These are phyloP conservation scores for Triticum urartu DNA, from an alignment of 176 grass and related monocot genomes.

Conservation along the genomic window DNA sequence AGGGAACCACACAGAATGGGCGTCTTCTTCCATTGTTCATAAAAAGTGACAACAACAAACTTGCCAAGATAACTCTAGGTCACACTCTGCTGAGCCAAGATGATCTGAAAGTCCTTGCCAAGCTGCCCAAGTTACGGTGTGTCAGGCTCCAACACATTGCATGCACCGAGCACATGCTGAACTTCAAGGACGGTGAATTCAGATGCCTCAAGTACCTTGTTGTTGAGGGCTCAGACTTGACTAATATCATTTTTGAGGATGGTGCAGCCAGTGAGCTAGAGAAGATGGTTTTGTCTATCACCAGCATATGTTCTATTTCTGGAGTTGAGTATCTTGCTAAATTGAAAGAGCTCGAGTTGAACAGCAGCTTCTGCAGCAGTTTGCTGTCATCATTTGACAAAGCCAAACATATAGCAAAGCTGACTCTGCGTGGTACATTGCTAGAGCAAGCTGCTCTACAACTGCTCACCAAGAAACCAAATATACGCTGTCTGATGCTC, in stretches of 20 bases:
- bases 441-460: not conserved
- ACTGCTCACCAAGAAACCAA: not conserved
- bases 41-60: not conserved
- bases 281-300: not conserved
- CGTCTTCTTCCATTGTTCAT: not conserved
- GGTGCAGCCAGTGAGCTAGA: not conserved
- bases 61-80: conserved; percentile 34
- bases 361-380: not conserved
- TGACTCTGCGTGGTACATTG: not conserved
- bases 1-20: not conserved
- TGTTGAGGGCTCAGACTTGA: no score
- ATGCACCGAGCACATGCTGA: no score
- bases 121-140: not conserved
- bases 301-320: not conserved
- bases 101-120: not conserved
- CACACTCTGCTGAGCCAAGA: not conserved
- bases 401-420: not conserved
- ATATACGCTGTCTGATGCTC: not conserved
- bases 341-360: not conserved
- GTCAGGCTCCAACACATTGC: not conserved
- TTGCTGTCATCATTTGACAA: not conserved
- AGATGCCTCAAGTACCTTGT: no score
- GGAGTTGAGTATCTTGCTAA: not conserved
- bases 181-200: no score
- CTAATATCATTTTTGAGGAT: not conserved